These are phyloP conservation scores for Penicillium sp. DNA, from an alignment of 2,329 filamentous ascomycete genomes.

Conservation along the genomic window DNA sequence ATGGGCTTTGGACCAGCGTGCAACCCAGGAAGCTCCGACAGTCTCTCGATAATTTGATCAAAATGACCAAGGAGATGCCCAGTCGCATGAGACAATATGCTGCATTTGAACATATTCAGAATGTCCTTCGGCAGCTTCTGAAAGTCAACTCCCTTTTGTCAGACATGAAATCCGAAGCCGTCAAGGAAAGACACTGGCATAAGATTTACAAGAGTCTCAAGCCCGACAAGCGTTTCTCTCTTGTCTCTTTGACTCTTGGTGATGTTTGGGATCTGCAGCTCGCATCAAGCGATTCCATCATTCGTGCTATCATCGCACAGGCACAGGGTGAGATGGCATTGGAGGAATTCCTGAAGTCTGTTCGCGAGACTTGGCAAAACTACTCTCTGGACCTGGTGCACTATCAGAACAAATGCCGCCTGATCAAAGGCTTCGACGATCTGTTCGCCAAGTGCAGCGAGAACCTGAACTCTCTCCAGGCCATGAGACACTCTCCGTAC, in stretches of 20 bases:
- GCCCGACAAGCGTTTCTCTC: constrained; percentile 89
- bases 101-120: constrained; percentile 98
- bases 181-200: constrained; percentile 93
- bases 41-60: constrained; percentile 86
- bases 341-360: constrained; percentile 94
- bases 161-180: constrained; percentile 93
- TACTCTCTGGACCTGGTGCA: constrained; percentile 92
- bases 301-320: constrained; percentile 90
- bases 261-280: constrained; percentile 98
- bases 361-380: constrained; percentile 94
- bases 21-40: constrained; percentile 90
- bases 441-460: constrained; percentile 98
- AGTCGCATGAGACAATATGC: constrained; percentile 98
- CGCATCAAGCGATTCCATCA: constrained; percentile 78
- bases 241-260: constrained; percentile 91
- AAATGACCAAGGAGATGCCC: constrained; percentile 99
- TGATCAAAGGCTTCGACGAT: constrained; percentile 97
- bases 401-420: constrained; percentile 96
- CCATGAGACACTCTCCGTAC: constrained; percentile 98
- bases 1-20: constrained; percentile 91
- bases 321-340: constrained; percentile 97
- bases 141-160: constrained; percentile 87
- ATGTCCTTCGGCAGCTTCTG: constrained; percentile 78
- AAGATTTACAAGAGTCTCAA: constrained; percentile 97
- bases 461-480: constrained; percentile 93